Conservation (phyloP, 2,329 filamentous ascomycete genomes). For the Fusarium foetens region DNA sequence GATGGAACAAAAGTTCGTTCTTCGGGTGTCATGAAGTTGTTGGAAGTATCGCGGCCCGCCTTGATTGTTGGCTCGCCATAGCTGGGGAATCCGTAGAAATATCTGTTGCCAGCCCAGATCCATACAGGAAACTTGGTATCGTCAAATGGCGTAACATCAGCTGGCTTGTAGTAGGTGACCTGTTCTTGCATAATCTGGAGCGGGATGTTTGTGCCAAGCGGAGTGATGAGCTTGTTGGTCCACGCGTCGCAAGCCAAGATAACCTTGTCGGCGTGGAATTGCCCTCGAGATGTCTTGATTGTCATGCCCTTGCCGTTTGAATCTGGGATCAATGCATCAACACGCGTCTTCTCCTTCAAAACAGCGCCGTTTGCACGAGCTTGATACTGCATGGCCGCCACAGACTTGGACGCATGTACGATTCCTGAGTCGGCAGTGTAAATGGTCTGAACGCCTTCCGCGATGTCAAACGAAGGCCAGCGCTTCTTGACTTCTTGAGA, state of each 20-base stretch:
- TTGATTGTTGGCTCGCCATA: conserved; percentile 36
- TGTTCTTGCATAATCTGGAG: conserved; percentile 38
- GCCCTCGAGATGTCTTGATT: conserved; percentile 13
- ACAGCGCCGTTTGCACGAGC: conserved; percentile 21
- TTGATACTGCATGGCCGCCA: conserved; percentile 25
- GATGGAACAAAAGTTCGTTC: conserved; percentile 29
- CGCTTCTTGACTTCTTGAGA: conserved; percentile 21
- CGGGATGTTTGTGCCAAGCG: conserved; percentile 22
- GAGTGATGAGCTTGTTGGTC: conserved; percentile 30
- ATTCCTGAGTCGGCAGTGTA: conserved; percentile 42
- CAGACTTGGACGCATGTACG: conserved; percentile 29
- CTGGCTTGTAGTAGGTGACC: conserved; percentile 35
- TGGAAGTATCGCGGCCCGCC: conserved; percentile 24
- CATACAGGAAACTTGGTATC: conserved; percentile 26
- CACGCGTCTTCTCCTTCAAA: conserved; percentile 18
- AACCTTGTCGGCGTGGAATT: conserved; percentile 23
- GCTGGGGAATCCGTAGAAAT: conserved; percentile 27
- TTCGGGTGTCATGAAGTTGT: conserved; percentile 30
- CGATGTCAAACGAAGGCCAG: conserved; percentile 38
- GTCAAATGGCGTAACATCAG: conserved; percentile 1
- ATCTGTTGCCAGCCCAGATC: conserved; percentile 27
- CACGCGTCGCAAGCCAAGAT: conserved; percentile 31
- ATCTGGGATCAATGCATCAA: conserved; percentile 7
- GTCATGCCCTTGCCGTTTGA: not conserved
- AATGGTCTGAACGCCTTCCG: conserved; percentile 19